Base-by-base conservation (phyloP, 495 filamentous ascomycete genomes). In the Lindgomyces ingoldianus region DNA sequence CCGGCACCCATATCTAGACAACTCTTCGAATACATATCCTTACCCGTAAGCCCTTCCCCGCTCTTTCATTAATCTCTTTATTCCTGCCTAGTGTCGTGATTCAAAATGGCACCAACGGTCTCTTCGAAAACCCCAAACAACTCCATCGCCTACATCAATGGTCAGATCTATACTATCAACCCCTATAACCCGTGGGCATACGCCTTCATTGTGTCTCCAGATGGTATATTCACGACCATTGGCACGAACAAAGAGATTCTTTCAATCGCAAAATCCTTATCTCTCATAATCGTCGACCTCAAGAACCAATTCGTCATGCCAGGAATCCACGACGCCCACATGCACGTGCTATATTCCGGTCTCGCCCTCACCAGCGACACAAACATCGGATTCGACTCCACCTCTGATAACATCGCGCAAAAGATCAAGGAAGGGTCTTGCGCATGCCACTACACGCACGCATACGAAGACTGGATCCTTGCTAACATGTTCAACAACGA, bases 281-380 rank as follows among this genome's bases (percentile, higher is more conserved):
- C 30, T 21, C 41, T 66, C 18, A 29, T 60, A 6, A 39, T 48
- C 18, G 36, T 52, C 30, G 62, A 66, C 29, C 57, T 66, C 2
- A 22, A 41, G 16, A 41, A 41, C 46, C 29, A 60, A 21, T 66
- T 66, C 33, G 48, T 60, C 12, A 66, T 66, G 62, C 62, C 62
- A 4, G 62, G 62, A 4, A 61, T 66, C 41, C 62, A 66, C 57
- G 62, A 66, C 44, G 62, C 62, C 21, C 62, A 66, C 56, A 51
- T 60, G 46, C 62, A 66, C 48, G n/a, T 66, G 6, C 56, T 66
- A 4, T 45, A 45, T 16, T 60, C 62, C 21, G 56, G 45, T 4
- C 47, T 66, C 14, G 42, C 47, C 4, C 29, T 60, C 22, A 66
- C 62, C 1, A 60, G 56, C 18, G 46, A 66, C 27, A 42, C 30